Conservation (phyloP, 306 rosid species). For the Coriaria nepalensis region DNA sequence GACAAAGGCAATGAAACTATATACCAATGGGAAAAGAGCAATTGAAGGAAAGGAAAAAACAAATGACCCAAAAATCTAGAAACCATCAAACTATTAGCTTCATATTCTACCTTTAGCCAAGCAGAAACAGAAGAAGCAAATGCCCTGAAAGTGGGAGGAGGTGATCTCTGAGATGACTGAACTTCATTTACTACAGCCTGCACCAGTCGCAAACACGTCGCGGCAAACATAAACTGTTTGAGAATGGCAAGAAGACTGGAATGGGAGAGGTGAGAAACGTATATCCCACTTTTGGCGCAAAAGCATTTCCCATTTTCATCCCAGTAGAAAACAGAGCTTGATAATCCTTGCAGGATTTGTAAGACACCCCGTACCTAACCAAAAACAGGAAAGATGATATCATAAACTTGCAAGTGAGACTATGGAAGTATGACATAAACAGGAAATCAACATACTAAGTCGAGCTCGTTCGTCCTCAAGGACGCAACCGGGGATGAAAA, state of each 20-base stretch:
- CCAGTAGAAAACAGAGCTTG: slow-evolving; percentile 62
- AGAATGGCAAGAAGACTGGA: slow-evolving; percentile 50
- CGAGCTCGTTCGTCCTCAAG: slow-evolving; percentile 48
- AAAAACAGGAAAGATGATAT: background rate
- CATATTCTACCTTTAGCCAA: slow-evolving; percentile 56
- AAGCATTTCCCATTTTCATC: slow-evolving; percentile 30
- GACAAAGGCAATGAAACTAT: slow-evolving; percentile 2
- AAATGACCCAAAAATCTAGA: background rate
- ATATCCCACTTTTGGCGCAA: slow-evolving; percentile 41
- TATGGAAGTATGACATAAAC: background rate
- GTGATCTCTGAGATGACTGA: slow-evolving; percentile 25
- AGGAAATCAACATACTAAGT: slow-evolving; percentile 34
- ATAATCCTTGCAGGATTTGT: slow-evolving; percentile 82
- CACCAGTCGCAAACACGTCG: slow-evolving; percentile 64
- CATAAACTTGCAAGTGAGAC: too few species aligned
- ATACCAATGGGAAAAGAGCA: too few species aligned
- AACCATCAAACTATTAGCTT: background rate
- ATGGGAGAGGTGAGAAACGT: slow-evolving; percentile 53
- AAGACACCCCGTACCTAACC: slow-evolving; percentile 80
- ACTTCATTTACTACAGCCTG: slow-evolving; percentile 26
- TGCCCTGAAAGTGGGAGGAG: slow-evolving; percentile 68
- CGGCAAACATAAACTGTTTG: slow-evolving; percentile 59
- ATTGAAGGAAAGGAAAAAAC: background rate
- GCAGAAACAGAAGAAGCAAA: slow-evolving; percentile 51
- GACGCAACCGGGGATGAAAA: slow-evolving; percentile 62